Percentiles rank a stretch among this genome's conserved stretches.
Evolutionary conservation across 1,139 yeast genomes (phyloP).

Genomic region (Suhomyces chickasaworum): DNA sequence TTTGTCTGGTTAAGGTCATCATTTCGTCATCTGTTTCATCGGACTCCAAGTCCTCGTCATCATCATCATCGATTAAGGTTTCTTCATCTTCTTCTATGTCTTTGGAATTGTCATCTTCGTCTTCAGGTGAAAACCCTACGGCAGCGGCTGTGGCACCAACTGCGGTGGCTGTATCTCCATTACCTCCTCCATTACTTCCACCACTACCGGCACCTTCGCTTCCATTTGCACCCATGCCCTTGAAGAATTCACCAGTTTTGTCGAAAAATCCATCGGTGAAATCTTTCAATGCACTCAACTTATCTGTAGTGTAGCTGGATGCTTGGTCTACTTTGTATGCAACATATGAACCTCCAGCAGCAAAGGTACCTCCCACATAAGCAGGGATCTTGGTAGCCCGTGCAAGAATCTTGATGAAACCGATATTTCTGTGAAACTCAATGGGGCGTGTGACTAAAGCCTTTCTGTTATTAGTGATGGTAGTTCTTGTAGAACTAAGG

Average conservation of each 20-base stretch:
- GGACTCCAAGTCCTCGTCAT: conserved; percentile 48
- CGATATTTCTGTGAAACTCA: conserved; percentile 30
- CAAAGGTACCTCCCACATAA: conserved; percentile 85
- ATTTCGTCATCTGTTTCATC: conserved; percentile 70
- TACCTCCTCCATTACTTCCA: conserved; percentile 33
- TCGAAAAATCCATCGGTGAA: conserved; percentile 50
- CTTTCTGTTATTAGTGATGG: neutral
- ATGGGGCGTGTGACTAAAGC: neutral
- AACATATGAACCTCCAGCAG: conserved; percentile 92
- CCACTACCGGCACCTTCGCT: conserved; percentile 18
- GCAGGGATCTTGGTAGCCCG: conserved; percentile 64
- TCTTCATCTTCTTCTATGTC: conserved; percentile 36
- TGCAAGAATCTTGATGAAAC: conserved; percentile 52
- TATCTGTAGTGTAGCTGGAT: conserved; percentile 66
- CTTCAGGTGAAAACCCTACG: conserved; percentile 42
- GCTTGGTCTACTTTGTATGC: conserved; percentile 93
- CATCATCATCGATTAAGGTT: conserved; percentile 34
- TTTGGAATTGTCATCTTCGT: conserved; percentile 19
- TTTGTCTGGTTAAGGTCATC: conserved; percentile 84
- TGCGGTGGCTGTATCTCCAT: conserved; percentile 41
- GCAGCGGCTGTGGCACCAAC: conserved; percentile 52
- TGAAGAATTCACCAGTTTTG: conserved; percentile 47
- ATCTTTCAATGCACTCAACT: conserved; percentile 61
- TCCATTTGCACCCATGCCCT: conserved; percentile 20
- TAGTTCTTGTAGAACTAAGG: conserved; percentile 4